These are phyloP conservation scores for Stachybotrys echinatus DNA, from an alignment of 2,329 filamentous ascomycete species.

Conservation along the genomic window DNA sequence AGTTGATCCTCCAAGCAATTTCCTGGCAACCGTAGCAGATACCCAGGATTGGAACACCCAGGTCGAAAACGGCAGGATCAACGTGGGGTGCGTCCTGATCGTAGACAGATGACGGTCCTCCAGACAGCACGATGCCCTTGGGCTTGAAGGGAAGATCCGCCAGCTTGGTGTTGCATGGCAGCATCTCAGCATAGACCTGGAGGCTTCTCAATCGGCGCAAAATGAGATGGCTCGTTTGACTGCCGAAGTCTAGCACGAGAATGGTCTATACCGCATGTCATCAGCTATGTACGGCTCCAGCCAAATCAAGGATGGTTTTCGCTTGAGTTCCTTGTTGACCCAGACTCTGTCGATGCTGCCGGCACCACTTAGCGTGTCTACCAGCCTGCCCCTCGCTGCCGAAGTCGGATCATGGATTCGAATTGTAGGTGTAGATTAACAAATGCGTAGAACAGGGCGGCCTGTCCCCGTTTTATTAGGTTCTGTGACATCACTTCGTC, in stretches of 20 bases:
- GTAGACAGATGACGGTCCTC: slow-evolving; percentile 1
- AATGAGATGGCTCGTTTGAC: slow-evolving; percentile 1
- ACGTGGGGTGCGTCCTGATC: slow-evolving; percentile 1
- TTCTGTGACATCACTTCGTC: too few species aligned
- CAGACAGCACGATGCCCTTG: slow-evolving; percentile 60
- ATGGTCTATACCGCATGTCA: neutral
- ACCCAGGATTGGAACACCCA: slow-evolving; percentile 20
- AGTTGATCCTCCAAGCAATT: neutral
- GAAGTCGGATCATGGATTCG: too few species aligned
- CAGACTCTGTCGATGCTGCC: too few species aligned
- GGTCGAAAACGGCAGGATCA: slow-evolving; percentile 56
- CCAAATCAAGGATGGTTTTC: neutral
- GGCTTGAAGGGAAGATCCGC: slow-evolving; percentile 71
- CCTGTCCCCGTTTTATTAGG: too few species aligned
- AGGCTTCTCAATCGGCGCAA: slow-evolving; percentile 8
- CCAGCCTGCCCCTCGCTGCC: too few species aligned
- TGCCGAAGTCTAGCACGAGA: neutral
- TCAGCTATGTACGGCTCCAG: neutral
- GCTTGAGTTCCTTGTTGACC: too few species aligned
- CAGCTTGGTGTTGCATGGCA: slow-evolving; percentile 79
- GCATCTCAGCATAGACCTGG: slow-evolving; percentile 68
- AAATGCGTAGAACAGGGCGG: too few species aligned
- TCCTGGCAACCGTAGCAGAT: slow-evolving; percentile 1
- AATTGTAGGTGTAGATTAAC: too few species aligned
- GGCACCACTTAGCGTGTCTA: too few species aligned